phyloP scores from a whole-genome alignment of 2,329 filamentous ascomycete species.

The Sordariomycetes sp. region DNA sequence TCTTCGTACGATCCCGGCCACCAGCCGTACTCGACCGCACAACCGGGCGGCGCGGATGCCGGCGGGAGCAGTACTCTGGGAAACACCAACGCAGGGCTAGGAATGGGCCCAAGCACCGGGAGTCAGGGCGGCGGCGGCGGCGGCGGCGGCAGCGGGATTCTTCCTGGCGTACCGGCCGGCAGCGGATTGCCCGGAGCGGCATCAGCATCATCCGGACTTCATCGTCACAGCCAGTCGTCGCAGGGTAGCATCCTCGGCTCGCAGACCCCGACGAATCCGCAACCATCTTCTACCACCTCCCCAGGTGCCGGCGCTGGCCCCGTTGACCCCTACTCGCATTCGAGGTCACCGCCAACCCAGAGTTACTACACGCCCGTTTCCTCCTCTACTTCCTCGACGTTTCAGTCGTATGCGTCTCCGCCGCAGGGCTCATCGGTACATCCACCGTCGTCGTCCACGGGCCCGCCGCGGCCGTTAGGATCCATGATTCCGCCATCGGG shows the following conservation, averaged over 20 bases:
- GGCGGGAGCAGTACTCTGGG: constrained; percentile 15
- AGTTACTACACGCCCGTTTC: constrained; percentile 7
- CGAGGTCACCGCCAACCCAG: constrained; percentile 5
- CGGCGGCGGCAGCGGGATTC: constrained; percentile 14
- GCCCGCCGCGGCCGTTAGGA: constrained; percentile 19
- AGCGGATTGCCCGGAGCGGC: not conserved
- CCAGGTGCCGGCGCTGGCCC: not conserved
- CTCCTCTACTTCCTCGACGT: not conserved
- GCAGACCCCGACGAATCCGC: constrained; percentile 23
- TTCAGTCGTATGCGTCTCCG: constrained; percentile 3
- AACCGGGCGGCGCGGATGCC: constrained; percentile 22
- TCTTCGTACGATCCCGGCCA: not conserved
- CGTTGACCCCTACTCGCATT: constrained; percentile 8
- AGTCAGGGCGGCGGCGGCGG: constrained; percentile 11
- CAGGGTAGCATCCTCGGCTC: constrained; percentile 32
- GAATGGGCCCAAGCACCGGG: constrained; percentile 10
- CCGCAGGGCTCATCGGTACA: constrained; percentile 1
- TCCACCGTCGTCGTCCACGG: constrained; percentile 14
- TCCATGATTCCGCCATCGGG: constrained; percentile 8
- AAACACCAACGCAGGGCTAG: constrained; percentile 7
- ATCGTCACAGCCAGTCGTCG: constrained; percentile 8
- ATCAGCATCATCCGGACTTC: not conserved
- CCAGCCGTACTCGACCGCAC: constrained; percentile 30
- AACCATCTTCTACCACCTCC: constrained; percentile 2
- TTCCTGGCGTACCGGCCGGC: not conserved